Base-by-base conservation (phyloP, 2,329 filamentous ascomycete species). In the Pyrenophora tritici-repentis region DNA sequence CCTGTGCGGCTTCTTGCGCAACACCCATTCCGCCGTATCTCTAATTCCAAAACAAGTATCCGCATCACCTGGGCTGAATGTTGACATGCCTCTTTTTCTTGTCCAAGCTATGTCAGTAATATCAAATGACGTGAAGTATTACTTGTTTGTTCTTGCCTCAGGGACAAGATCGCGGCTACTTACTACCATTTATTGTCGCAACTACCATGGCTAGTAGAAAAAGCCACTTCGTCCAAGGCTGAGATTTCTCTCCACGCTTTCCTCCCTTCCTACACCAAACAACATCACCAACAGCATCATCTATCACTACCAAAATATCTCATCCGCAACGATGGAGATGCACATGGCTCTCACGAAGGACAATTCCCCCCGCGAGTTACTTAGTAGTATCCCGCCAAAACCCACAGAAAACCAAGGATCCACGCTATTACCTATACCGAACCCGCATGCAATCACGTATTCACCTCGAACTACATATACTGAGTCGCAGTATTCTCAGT, bases 271-370 rank as follows among this genome's bases (percentile, higher is more conserved):
- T 31, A 9, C 14, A 24, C 20, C 2, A n/a, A 22, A 43, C 14
- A 45, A 34, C 49, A 50, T 35, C 40, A 53, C 45, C 56, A 39
- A 31, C 26, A 42, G 14, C 50, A 41, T 50, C 52, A 18, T 44
- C 42, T 38, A 63, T 61, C 54, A 51, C 35, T 61, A 61, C 18
- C 31, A 14, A 34, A 37, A 18, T 29, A 53, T 52, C 41, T 26
- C 47, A 36, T 50, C 42, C 31, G n/a, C 20, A 24, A 16, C 22
- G 22, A 55, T 52, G 52, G 40, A 29, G 18, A 43, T 37, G 39
- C 18, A 18, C 10, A 43, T 41, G 22, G 33, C 32, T n/a, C 13
- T 33, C 18, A 26, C 31, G 4, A 31, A 41, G 4, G 16, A 31
- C 20, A 26, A 35, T 9, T 9, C 32, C 10, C 22, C 36, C 6